Base-by-base conservation (phyloP, 495 filamentous ascomycete genomes). In the Daldinia concentrica region DNA sequence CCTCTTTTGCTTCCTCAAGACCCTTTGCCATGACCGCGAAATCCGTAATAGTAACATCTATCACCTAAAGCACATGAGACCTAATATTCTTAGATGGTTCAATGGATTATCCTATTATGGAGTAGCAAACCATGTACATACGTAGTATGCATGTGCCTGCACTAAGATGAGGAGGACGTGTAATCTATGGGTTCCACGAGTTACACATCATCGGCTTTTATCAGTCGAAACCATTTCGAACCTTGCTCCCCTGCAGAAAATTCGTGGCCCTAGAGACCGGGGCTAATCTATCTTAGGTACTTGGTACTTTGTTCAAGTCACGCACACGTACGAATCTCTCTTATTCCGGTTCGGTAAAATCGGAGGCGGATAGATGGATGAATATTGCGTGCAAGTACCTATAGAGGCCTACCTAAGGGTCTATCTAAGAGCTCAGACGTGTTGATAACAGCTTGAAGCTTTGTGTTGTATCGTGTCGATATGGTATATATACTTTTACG, bases 241-340 rank as follows among this genome's bases (percentile, higher is more conserved):
- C 57, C 57, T 51, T 66, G 48, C 57, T 68, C 66, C 66, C 66
- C 71, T 73, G 66, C 71, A 73, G 71, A 68, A 66, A 69, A 69
- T 73, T 73, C 58, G 66, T 66, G 57, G 71, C 24, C 58, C 62
- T 62, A 62, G 57, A 63, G 56, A 26, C 64, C 39, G 61, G 62
- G 39, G 32, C 62, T 65, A 68, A 66, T 48, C 59, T 58, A 57
- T 27, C 52, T 29, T 62, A 50, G 59, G 19, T 61, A 24, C 43
- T 24, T n/a, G 22, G 55, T 58, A 37, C 30, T 37, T 62, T 29
- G 41, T 62, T 69, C 43, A 63, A 51, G 62, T 58, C 62, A 58
- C 57, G 52, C 51, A 65, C 51, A 56, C 60, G 61, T 58, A 61
- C 41, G 30, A 69, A 56, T 24, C 56, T 62, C n/a, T 56, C 48